phyloP scores from a whole-genome alignment of 2,329 filamentous ascomycete species.

The Passalora sequoiae region DNA sequence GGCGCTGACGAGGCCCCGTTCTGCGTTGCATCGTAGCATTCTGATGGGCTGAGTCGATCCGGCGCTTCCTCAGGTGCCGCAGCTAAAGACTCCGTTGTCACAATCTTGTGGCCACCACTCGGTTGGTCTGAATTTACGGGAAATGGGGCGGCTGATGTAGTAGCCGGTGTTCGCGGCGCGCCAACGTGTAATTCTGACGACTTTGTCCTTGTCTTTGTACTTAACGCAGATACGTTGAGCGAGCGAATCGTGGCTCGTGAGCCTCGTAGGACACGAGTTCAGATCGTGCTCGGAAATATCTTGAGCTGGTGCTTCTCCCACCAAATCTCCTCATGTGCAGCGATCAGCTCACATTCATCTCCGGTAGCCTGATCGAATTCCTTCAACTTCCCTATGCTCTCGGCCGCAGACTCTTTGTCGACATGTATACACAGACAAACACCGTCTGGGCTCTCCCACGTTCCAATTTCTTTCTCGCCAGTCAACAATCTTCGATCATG shows the following conservation, averaged over 20 bases:
- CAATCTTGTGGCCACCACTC: no score
- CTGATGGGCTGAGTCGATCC: no score
- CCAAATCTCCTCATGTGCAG: conserved; percentile 50
- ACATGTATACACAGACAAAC: conserved; percentile 48
- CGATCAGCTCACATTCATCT: conserved; percentile 46
- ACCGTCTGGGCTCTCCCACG: conserved; percentile 46
- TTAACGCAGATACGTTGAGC: background rate
- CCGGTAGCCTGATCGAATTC: conserved; percentile 31
- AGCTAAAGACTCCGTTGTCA: no score
- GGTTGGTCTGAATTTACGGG: no score
- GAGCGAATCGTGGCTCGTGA: background rate
- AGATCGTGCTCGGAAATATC: conserved; percentile 29
- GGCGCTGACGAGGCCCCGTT: no score
- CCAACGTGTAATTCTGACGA: no score
- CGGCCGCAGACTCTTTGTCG: conserved; percentile 42
- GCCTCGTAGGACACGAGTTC: background rate
- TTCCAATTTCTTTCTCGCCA: conserved; percentile 49
- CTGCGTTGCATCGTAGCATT: no score
- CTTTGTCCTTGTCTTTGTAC: background rate
- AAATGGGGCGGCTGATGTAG: no score
- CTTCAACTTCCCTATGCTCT: conserved; percentile 41
- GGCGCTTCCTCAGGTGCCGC: no score
- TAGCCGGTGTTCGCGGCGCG: no score
- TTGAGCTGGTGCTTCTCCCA: conserved; percentile 30
- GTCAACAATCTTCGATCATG: conserved; percentile 50